Evolutionary conservation across 176 grass and related monocot genomes (phyloP), one percentile per base, ranked within the genome.

Genomic region (Ampelocalamus luodianensis): DNA sequence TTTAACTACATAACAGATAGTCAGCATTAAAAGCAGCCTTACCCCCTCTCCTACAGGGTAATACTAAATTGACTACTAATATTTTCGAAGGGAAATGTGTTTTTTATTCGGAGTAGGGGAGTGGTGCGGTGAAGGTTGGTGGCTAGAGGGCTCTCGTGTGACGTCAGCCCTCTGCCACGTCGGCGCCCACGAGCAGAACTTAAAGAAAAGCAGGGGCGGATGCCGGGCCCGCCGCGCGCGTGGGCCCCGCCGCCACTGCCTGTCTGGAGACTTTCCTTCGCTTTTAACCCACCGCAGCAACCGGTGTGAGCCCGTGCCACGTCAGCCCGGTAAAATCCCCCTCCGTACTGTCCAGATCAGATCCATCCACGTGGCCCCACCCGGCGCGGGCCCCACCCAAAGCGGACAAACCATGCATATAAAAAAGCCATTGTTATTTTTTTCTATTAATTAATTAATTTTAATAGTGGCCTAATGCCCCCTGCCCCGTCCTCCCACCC

Each of bases 51-150:
- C n/a, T n/a, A n/a, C n/a, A n/a, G n/a, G n/a, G n/a, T n/a, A n/a
- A n/a, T n/a, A n/a, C n/a, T n/a, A n/a, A n/a, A 51, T 74, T 74
- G 81, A 83, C 69, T 42, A 42, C 39, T 42, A 34, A 42, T 42
- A 8, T 42, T 75, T 64, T 46, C 40, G 1, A 27, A 27, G 68
- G 68, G 53, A 63, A 13, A 11, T 2, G 56, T 59, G 4, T 77
- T 63, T 43, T 38, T 68, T 77, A 77, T 77, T 69, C 43, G 78
- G 36, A 16, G 80, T 80, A 79, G 76, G 80, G 40, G 18, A 24
- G 79, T 72, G 14, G 92, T 85, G 89, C 89, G 84, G 92, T 85
- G 89, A 87, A 76, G 87, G 89, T 94, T 94, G 92, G 87, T 94
- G 90, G 76, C 62, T 53, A 26, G 74, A 46, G 76, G 85, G 82